Evolutionary conservation across 306 rosid species (phyloP), one percentile per base, ranked within the genome.

Genomic region (Trichosanthes truncata): DNA sequence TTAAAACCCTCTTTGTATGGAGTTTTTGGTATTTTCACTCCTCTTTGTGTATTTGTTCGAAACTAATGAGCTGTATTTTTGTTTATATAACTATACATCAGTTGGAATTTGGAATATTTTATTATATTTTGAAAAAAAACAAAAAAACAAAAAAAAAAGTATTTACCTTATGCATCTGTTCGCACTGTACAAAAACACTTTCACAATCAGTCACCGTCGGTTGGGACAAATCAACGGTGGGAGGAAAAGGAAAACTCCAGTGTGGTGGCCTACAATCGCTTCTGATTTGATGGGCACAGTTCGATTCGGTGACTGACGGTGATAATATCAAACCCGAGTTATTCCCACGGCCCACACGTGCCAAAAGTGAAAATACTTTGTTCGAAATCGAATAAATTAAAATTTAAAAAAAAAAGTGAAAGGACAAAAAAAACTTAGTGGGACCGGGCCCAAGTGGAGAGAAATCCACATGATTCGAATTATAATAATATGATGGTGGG

Each of bases 11-110:
- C 36, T 23, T 11, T 7, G 3, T 73, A 12, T 73, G 77, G 59
- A 48, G 77, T 74, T 74, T 74, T 74, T 74, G 77, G 77, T 73
- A 40, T 72, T 72, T 72, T 72, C 26, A 25, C 78, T 73, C 43
- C 55, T 46, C 9, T 71, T 26, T 49, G 21, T 72, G 77, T 46
- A 69, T 69, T n/a, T 69, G 5, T 63, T 65, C 21, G 36, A 72
- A 41, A 72, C 53, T 45, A 40, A 21, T 45, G 76, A 41, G 56
- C 36, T 71, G 31, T 68, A n/a, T 68, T 68, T 68, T 67, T 67
- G 74, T 65, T 65, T 35, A 65, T 66, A 38, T 20, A 35, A 15
- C 40, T 63, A 65, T 65, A 25, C 10, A 29, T 29, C 40, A 29
- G 18, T 26, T 17, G 23, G 52, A 40, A 5, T 33, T 63, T 23